Evolutionary conservation across 1,284 basidiomycete genomes (phyloP), one percentile per base, ranked within the genome.

Genomic region (Austroboletus niveus): DNA sequence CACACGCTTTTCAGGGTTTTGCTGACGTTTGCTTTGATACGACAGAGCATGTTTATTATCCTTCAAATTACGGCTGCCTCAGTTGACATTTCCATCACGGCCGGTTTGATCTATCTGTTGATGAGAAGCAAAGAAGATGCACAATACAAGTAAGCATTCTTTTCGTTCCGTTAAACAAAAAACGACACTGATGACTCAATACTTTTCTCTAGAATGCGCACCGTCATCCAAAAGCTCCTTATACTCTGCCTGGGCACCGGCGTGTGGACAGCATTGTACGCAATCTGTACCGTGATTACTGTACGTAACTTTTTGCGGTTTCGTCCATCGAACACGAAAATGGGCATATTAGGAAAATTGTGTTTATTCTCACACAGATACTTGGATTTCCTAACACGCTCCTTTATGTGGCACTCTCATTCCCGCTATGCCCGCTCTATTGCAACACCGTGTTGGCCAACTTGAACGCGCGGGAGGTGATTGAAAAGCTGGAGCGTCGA

Each of bases 361-460:
- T 15, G 8, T 38, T 38, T 8, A n/a, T 17, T 15, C n/a, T 38
- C n/a, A 8, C n/a, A 6, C 35, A 60, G 59, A 57, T 64, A 41
- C 45, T 60, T 31, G 31, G 12, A 7, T 47, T 52, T 20, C 45
- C 48, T 3, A 38, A 48, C 6, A 63, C 59, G 12, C 47, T 64
- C 31, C 48, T 61, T 42, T 54, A 63, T 44, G 45, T 29, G 31
- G 55, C 53, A 8, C 50, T 62, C n/a, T 68, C 62, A 48, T 62
- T 68, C 22, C 60, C 69, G 8, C 48, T 69, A 17, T 65, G 64
- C 54, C 63, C 67, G 2, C 48, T 68, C n/a, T 70, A 68, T 42
- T 63, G 66, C 43, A 68, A 65, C 32, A 67, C 61, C 5, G 55
- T 70, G 4, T 63, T 70, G 38, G 57, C 60, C 9, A 70, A 67